Conservation (phyloP, 2,329 filamentous ascomycete species). For the Phialemoniopsis sp. region DNA sequence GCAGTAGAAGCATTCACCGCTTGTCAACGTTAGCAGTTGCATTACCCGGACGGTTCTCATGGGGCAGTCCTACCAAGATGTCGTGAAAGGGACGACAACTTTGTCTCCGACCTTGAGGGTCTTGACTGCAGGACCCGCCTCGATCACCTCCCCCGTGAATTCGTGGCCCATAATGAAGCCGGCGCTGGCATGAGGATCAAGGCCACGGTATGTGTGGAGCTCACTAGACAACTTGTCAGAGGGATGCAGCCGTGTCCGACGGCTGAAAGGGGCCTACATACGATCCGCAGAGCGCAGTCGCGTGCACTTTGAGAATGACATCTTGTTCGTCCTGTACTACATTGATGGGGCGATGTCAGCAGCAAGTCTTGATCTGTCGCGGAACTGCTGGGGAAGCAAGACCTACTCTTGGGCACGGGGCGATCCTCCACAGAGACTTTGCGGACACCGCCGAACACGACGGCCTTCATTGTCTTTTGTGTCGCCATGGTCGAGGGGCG, state of each 20-base stretch:
- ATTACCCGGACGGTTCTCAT: not conserved
- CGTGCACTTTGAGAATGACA: slow-evolving; percentile 77
- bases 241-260: not conserved
- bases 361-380: slow-evolving; percentile 8
- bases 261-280: slow-evolving; percentile 36
- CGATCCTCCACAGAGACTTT: slow-evolving; percentile 75
- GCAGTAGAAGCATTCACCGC: slow-evolving; percentile 81
- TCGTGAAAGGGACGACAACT: slow-evolving; percentile 80
- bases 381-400: not conserved
- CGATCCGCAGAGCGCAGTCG: slow-evolving; percentile 86
- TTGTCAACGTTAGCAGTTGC: slow-evolving; percentile 15
- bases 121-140: slow-evolving; percentile 63
- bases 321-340: slow-evolving; percentile 66
- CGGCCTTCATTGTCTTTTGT: slow-evolving; percentile 71
- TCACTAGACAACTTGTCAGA: slow-evolving; percentile 49
- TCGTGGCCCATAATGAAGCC: slow-evolving; percentile 76
- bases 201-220: slow-evolving; percentile 80
- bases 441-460: slow-evolving; percentile 78
- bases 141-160: slow-evolving; percentile 73
- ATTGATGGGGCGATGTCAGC: not conserved
- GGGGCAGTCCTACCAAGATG: slow-evolving; percentile 59
- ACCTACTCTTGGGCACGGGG: slow-evolving; percentile 63
- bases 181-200: slow-evolving; percentile 60
- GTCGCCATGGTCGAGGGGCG: slow-evolving; percentile 19
- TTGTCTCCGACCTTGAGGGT: slow-evolving; percentile 70